Evolutionary conservation across 129 eudicot species (phyloP), one percentile per base, ranked within the genome.

Genomic region (Glebionis coronaria): DNA sequence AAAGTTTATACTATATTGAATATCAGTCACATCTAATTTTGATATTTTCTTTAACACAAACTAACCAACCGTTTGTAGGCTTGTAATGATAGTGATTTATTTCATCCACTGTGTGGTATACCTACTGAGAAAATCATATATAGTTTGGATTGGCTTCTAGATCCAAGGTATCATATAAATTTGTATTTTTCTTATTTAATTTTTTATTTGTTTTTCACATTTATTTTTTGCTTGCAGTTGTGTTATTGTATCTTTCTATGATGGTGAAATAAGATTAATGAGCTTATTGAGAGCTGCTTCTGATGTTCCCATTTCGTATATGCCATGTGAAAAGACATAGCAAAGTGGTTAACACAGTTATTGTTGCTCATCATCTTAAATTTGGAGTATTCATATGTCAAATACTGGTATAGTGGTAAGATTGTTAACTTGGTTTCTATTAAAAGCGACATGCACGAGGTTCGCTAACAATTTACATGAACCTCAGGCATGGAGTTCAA

Each of bases 71-170:
- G n/a, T n/a, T n/a, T n/a, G n/a, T n/a, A n/a, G n/a, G n/a, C 25
- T 27, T 14, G 65, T 60, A 7, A n/a, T 47, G 72, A 76, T 84
- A 92, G 98, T 28, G 98, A 92, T 76, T 96, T 96, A 23, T 86
- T 80, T 64, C 89, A 70, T 29, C 96, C 96, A 23, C 62, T 92
- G 53, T 86, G 96, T 95, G 91, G 82, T 56, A 68, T 81, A 53
- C 70, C 91, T 23, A 21, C 52, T 44, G 84, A 79, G 50, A 77
- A 73, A 70, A 67, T 70, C 50, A 75, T 82, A 51, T 81, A 72
- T 68, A 75, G 91, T 80, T 66, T 92, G 79, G 98, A 92, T 71
- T 92, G 98, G 98, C 55, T 80, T n/a, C 84, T 85, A 18, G 82
- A 92, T 82, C 98, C 91, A 68, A 86, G 87, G 98, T 92, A 81